Conservation (phyloP, 805 yeast species). For the Peterozyma xylosa region DNA sequence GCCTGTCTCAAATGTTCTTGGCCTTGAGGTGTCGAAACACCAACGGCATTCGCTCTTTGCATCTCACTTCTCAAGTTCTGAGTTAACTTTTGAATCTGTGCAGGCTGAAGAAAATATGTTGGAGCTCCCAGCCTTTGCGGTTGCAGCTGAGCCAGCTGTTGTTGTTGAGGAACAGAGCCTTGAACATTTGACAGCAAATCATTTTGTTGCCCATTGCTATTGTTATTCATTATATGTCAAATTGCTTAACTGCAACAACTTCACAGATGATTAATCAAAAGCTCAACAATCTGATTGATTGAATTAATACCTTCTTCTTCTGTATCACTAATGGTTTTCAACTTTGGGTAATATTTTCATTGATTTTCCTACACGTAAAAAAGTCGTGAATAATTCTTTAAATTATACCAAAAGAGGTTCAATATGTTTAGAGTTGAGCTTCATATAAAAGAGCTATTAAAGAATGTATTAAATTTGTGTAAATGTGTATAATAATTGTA, state of each 20-base stretch:
- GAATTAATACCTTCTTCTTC: not conserved
- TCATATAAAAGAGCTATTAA: no score
- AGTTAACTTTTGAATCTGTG: slow-evolving; percentile 50
- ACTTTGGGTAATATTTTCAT: not conserved
- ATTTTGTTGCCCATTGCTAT: not conserved
- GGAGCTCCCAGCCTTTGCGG: slow-evolving; percentile 11
- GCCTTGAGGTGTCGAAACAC: slow-evolving; percentile 52
- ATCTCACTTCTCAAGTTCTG: slow-evolving; percentile 52
- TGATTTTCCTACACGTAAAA: not conserved
- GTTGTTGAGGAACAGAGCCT: slow-evolving; percentile 7
- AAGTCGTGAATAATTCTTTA: not conserved
- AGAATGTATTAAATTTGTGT: no score
- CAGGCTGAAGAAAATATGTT: slow-evolving; percentile 27
- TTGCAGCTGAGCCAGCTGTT: slow-evolving; percentile 12
- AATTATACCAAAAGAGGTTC: no score
- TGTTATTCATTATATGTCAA: not conserved
- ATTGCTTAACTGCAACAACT: not conserved
- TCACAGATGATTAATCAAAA: no score
- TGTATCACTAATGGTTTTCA: not conserved
- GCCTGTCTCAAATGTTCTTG: slow-evolving; percentile 57
- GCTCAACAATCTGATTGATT: not conserved
- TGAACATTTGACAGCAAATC: not conserved
- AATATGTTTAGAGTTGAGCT: no score
- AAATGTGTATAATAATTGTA: no score
- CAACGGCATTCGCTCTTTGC: slow-evolving; percentile 55